phyloP scores from a whole-genome alignment of 2,329 filamentous ascomycete species.

The Colletotrichum sp. region DNA sequence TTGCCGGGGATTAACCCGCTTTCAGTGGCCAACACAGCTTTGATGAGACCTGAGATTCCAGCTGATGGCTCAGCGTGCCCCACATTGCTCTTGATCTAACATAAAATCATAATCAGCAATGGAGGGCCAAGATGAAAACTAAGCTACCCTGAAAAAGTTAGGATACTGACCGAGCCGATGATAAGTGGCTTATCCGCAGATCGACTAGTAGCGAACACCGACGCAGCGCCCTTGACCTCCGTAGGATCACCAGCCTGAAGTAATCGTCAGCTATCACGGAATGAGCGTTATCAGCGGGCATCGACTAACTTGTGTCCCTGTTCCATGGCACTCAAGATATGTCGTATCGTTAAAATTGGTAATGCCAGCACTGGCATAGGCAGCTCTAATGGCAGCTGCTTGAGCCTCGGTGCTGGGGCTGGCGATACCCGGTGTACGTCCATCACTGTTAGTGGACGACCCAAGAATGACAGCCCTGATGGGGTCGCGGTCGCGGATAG shows the following conservation, averaged over 20 bases:
- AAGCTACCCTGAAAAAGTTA: no score
- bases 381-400: constrained; percentile 29
- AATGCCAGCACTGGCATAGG: constrained; percentile 32
- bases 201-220: constrained; percentile 26
- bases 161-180: constrained; percentile 27
- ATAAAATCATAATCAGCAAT: neutral
- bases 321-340: constrained; percentile 45
- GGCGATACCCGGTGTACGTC: constrained; percentile 38
- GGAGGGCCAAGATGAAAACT: neutral
- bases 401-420: constrained; percentile 33
- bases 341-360: constrained; percentile 22
- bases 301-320: constrained; percentile 31
- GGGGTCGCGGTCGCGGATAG: constrained; percentile 45
- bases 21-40: constrained; percentile 30
- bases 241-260: constrained; percentile 36
- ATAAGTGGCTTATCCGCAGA: constrained; percentile 22
- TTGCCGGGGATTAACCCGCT: constrained; percentile 29
- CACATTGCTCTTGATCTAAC: constrained; percentile 34
- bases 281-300: neutral
- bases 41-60: constrained; percentile 33
- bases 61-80: constrained; percentile 34
- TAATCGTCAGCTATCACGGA: neutral
- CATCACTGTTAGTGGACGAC: constrained; percentile 34
- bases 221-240: constrained; percentile 33
- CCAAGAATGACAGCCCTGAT: constrained; percentile 36